These are phyloP conservation scores for Pterula multifida DNA, from an alignment of 1,284 basidiomycete genomes.

Conservation along the genomic window DNA sequence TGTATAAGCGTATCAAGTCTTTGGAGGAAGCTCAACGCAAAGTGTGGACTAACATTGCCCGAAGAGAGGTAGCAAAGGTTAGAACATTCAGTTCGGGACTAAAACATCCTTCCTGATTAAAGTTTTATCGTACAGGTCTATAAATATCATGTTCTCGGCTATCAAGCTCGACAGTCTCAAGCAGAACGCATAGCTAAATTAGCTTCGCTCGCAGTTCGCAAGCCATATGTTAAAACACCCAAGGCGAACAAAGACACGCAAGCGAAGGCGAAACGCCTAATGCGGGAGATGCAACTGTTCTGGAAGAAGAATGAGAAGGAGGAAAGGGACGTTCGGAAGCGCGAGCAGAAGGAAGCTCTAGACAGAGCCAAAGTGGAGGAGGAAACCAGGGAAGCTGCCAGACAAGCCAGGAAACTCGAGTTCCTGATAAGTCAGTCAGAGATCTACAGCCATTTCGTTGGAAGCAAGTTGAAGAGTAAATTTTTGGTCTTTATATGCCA, in stretches of 20 bases:
- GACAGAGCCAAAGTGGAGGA: slow-evolving; percentile 91
- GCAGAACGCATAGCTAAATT: slow-evolving; percentile 69
- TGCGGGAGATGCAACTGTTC: slow-evolving; percentile 93
- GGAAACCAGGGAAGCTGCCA: slow-evolving; percentile 90
- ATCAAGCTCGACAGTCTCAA: slow-evolving; percentile 52
- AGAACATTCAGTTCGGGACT: neutral
- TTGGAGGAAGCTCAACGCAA: slow-evolving; percentile 78
- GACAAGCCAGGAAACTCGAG: slow-evolving; percentile 95
- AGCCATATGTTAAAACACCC: slow-evolving; percentile 66
- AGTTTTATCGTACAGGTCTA: slow-evolving; percentile 47
- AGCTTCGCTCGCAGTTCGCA: slow-evolving; percentile 72
- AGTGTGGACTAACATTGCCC: slow-evolving; percentile 78
- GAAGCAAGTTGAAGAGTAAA: slow-evolving; percentile 94
- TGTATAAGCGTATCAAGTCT: slow-evolving; percentile 61
- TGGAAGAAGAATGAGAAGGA: slow-evolving; percentile 98
- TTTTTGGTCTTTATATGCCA: slow-evolving; percentile 10
- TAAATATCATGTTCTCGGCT: slow-evolving; percentile 60
- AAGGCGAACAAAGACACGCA: slow-evolving; percentile 85
- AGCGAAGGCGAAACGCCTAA: slow-evolving; percentile 77
- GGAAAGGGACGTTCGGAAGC: slow-evolving; percentile 86
- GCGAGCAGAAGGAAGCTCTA: slow-evolving; percentile 88
- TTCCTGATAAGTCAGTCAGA: slow-evolving; percentile 99
- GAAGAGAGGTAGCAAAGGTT: slow-evolving; percentile 75
- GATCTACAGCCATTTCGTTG: slow-evolving; percentile 98
- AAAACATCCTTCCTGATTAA: slow-evolving; percentile 12